Evolutionary conservation across 1,284 basidiomycete species (phyloP), one percentile per base, ranked within the genome.

Genomic region (Puccinia sorghi): DNA sequence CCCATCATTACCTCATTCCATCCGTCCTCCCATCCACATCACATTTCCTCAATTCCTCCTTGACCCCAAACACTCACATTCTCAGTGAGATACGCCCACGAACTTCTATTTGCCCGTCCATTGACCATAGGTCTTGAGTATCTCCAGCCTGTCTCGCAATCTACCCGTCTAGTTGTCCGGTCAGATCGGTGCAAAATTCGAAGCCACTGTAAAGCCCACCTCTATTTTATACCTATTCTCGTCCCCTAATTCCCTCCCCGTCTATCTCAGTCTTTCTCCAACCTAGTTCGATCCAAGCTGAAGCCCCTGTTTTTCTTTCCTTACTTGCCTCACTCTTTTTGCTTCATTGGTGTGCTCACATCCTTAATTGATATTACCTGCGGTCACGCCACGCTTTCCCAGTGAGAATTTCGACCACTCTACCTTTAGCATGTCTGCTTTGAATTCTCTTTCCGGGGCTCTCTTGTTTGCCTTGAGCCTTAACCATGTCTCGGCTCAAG

Each of bases 401-500:
- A 32, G 37, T 46, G 37, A 63, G 2, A 41, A 43, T 3, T 64
- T 64, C 41, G 11, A 64, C 41, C n/a, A 43, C 20, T 13, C 61
- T 22, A 43, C 41, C 11, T n/a, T 22, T 20, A 22, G 61, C 67
- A 72, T 72, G 70, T 59, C 70, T 54, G 41, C 70, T 11, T 72
- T 56, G 4, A 72, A 22, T 57, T 72, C 70, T 8, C 56, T 72
- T 20, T 56, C 70, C 37, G 50, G 52, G 15, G 52, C 56, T 22
- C 54, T 72, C 32, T 25, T 72, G 39, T 22, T 72, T 20, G 50
- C 54, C 5, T 46, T 72, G 32, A 59, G 52, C 70, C 50, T 72
- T 54, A 43, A 39, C 17, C 48, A 63, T 39, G 56, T 50, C 59
- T 59, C 57, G 20, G 72, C 72, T 73, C 57, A 69, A 32, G n/a